Conservation (phyloP, 1,284 basidiomycete species). For the Tilletia walkeri region DNA sequence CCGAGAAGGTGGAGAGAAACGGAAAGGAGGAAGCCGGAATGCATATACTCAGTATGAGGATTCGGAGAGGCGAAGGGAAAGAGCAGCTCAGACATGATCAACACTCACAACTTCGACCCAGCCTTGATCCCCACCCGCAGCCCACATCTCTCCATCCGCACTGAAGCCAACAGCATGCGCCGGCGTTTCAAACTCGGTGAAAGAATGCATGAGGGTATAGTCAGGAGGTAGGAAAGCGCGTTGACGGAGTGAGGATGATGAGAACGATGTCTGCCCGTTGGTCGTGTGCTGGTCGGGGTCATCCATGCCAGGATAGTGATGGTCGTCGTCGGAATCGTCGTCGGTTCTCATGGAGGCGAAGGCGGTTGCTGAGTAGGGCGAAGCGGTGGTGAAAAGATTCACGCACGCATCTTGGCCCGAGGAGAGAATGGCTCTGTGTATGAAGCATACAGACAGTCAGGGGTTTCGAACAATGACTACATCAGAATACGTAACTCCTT, state of each 20-base stretch:
- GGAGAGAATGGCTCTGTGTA: not conserved
- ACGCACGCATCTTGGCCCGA: conserved; percentile 10
- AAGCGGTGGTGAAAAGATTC: conserved; percentile 13
- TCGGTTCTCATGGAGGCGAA: conserved; percentile 7
- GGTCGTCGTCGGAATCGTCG: not conserved
- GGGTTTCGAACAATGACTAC: not conserved
- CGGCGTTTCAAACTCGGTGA: conserved; percentile 11
- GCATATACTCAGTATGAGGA: too few species aligned
- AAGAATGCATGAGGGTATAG: not conserved
- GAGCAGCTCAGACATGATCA: too few species aligned
- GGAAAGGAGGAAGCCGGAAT: too few species aligned
- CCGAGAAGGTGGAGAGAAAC: not conserved
- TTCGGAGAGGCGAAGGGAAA: too few species aligned
- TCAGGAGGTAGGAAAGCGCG: conserved; percentile 8
- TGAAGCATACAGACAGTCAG: not conserved
- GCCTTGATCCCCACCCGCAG: not conserved
- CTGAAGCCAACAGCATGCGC: conserved; percentile 14
- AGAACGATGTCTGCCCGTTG: too few species aligned
- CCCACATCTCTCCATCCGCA: conserved; percentile 15
- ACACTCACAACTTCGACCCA: conserved; percentile 13
- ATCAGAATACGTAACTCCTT: not conserved
- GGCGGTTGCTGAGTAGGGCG: conserved; percentile 3
- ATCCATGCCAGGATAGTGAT: not conserved
- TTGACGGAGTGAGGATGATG: not conserved
- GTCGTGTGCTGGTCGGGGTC: not conserved